Percentiles rank a stretch among this genome's conserved stretches.
Conservation (phyloP, 1,284 basidiomycete species). For the Papiliotrema laurentii region DNA sequence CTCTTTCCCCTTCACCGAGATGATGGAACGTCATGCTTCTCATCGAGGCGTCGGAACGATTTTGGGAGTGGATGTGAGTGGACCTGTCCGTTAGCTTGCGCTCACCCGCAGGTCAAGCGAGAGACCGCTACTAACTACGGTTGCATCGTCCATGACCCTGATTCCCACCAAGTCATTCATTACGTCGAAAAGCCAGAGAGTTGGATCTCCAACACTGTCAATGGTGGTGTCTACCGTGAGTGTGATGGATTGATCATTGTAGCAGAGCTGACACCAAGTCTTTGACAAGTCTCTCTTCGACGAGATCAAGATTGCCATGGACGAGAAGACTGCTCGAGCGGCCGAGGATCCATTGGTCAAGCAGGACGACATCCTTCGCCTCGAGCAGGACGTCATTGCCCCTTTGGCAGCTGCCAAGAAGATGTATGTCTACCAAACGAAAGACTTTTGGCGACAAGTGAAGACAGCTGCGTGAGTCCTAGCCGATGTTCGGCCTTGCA, state of each 20-base stretch:
- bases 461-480: slow-evolving; percentile 51
- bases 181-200: slow-evolving; percentile 54
- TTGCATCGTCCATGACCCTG: slow-evolving; percentile 51
- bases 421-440: slow-evolving; percentile 52
- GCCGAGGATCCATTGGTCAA: slow-evolving; percentile 48
- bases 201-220: slow-evolving; percentile 53
- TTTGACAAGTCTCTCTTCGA: slow-evolving; percentile 53
- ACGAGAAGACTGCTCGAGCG: slow-evolving; percentile 49
- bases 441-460: slow-evolving; percentile 53
- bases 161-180: slow-evolving; percentile 44
- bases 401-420: slow-evolving; percentile 50
- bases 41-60: slow-evolving; percentile 54
- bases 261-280: slow-evolving; percentile 22
- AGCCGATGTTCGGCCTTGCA: not conserved
- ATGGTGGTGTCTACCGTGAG: slow-evolving; percentile 50
- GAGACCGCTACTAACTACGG: slow-evolving; percentile 52
- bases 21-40: slow-evolving; percentile 50
- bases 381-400: slow-evolving; percentile 54
- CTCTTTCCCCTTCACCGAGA: slow-evolving; percentile 49
- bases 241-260: not conserved
- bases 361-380: slow-evolving; percentile 51
- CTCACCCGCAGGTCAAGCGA: slow-evolving; percentile 39
- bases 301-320: slow-evolving; percentile 53
- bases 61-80: slow-evolving; percentile 49
- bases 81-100: not conserved